A percentile compares a stretch with the other conserved stretches of the same genome.
These are phyloP conservation scores for Lomentospora prolificans DNA, from an alignment of 2,329 filamentous ascomycete genomes.

Conservation along the genomic window DNA sequence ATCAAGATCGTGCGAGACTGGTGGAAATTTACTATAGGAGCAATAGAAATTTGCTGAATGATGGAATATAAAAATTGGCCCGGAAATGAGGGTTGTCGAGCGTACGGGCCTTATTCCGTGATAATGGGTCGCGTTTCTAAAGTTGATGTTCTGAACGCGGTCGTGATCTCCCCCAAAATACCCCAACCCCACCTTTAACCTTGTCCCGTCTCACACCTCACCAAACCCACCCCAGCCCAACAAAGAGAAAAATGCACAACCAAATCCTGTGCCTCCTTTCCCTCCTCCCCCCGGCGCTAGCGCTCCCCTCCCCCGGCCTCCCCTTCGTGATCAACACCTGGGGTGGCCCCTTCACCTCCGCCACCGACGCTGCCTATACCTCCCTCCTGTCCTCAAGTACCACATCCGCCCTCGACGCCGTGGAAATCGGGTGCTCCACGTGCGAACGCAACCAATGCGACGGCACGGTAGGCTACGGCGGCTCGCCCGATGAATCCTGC, in stretches of 20 bases:
- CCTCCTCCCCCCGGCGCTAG: neutral
- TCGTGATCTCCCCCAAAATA: neutral
- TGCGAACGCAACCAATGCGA: slow-evolving; percentile 45
- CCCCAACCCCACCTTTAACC: neutral
- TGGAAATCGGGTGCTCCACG: slow-evolving; percentile 38
- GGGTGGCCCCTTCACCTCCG: slow-evolving; percentile 40
- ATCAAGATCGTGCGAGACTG: too few species aligned
- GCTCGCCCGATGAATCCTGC: slow-evolving; percentile 44
- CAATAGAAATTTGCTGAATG: too few species aligned
- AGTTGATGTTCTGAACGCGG: too few species aligned
- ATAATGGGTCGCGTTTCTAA: too few species aligned
- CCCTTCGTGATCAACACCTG: slow-evolving; percentile 46
- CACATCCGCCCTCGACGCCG: slow-evolving; percentile 37
- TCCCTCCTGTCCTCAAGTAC: slow-evolving; percentile 20
- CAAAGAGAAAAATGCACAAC: neutral
- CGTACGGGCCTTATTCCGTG: too few species aligned
- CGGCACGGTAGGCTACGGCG: slow-evolving; percentile 43
- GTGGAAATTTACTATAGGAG: too few species aligned
- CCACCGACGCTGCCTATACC: slow-evolving; percentile 40
- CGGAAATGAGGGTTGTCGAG: too few species aligned
- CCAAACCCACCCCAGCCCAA: too few species aligned
- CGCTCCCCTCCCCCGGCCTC: slow-evolving; percentile 15
- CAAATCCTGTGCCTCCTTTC: neutral
- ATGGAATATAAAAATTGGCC: too few species aligned
- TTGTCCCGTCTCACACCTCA: too few species aligned